Conservation (phyloP, 306 rosid species). For the Corylus americana region DNA sequence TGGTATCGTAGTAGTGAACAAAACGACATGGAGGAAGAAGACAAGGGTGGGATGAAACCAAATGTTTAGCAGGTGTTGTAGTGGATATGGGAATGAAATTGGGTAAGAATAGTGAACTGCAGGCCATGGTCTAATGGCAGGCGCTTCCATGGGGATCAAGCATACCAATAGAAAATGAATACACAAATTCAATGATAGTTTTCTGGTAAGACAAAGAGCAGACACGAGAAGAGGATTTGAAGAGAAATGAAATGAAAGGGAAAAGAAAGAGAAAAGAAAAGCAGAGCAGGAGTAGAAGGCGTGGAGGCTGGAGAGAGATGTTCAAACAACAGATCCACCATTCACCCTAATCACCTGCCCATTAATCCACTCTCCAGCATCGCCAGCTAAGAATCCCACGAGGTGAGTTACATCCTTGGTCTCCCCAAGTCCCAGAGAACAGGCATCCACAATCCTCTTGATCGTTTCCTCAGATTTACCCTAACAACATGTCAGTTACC, state of each 20-base stretch:
- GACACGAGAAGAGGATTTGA: neutral
- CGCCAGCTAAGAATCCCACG: slow-evolving; percentile 50
- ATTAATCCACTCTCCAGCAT: slow-evolving; percentile 56
- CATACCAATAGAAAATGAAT: too few relatives aligned
- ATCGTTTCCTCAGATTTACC: slow-evolving; percentile 43
- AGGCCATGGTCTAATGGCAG: slow-evolving; percentile 34
- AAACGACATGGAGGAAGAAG: neutral
- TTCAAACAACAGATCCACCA: slow-evolving; percentile 38
- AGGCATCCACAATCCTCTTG: slow-evolving; percentile 23
- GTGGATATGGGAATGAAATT: slow-evolving; percentile 30
- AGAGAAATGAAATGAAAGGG: neutral
- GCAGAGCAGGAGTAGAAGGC: neutral
- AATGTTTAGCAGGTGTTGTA: slow-evolving; percentile 19
- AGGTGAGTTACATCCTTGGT: slow-evolving; percentile 39
- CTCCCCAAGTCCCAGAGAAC: slow-evolving; percentile 53
- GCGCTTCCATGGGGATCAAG: neutral
- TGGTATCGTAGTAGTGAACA: slow-evolving; percentile 21
- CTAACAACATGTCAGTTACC: slow-evolving; percentile 46
- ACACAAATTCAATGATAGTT: too few relatives aligned
- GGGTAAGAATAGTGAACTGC: slow-evolving; percentile 35
- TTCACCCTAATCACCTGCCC: slow-evolving; percentile 48
- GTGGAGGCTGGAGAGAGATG: neutral
- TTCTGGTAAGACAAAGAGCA: neutral
- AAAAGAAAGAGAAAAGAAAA: too few relatives aligned
- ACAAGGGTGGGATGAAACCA: slow-evolving; percentile 17